Evolutionary conservation across 176 grass and related monocot genomes (phyloP).

Genomic region (Panicum miliaceum): DNA sequence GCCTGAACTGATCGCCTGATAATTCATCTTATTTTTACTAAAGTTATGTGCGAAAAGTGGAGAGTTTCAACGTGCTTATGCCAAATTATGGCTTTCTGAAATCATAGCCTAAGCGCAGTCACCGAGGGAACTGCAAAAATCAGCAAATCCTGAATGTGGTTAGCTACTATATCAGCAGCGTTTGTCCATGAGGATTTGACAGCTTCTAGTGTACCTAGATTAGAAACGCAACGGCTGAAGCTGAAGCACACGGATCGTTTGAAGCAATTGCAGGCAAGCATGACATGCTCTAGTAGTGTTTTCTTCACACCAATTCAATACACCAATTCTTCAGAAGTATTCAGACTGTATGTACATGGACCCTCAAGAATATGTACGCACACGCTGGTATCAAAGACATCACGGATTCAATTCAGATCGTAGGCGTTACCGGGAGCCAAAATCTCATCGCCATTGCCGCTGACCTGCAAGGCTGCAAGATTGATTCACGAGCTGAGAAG

Average conservation of each 20-base stretch:
- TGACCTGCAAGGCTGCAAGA: not conserved
- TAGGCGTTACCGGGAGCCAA: not conserved
- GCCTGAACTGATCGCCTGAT: not conserved
- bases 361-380: not conserved
- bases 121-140: not conserved
- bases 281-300: not conserved
- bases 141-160: not conserved
- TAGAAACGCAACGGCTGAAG: not conserved
- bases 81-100: not conserved
- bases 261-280: not conserved
- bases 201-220: too few relatives aligned
- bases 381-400: not conserved
- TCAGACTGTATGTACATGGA: slow-evolving; percentile 20
- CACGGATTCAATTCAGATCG: not conserved
- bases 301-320: not conserved
- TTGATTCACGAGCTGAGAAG: not conserved
- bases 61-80: not conserved
- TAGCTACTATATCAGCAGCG: not conserved
- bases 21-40: not conserved
- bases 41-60: not conserved
- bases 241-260: not conserved
- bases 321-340: not conserved
- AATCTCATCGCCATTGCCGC: not conserved
- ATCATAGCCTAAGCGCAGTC: not conserved
- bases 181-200: not conserved